Evolutionary conservation across 1,139 yeast genomes (phyloP).

Genomic region (Pichiaceae sp.): DNA sequence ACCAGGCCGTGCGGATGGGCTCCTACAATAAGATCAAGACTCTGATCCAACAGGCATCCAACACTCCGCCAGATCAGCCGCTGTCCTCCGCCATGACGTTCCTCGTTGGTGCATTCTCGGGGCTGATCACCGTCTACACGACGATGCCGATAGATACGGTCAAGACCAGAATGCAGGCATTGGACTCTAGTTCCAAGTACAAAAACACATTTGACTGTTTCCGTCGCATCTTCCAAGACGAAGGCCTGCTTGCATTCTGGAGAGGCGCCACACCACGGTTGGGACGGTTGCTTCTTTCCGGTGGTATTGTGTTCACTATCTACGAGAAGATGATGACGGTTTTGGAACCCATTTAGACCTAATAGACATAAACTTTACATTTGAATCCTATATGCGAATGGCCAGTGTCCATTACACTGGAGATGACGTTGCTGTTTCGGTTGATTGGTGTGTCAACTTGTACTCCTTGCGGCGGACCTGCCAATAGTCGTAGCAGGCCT

Average conservation of each 20-base stretch:
- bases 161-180: constrained; percentile 94
- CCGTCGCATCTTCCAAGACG: constrained; percentile 68
- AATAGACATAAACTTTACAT: neutral
- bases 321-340: constrained; percentile 79
- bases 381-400: too few relatives aligned
- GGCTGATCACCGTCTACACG: constrained; percentile 85
- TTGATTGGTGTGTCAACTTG: neutral
- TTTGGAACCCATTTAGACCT: constrained; percentile 20
- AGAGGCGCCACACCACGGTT: constrained; percentile 96
- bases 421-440: constrained; percentile 1
- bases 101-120: constrained; percentile 87
- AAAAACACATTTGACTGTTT: constrained; percentile 77
- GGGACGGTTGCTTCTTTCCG: constrained; percentile 85
- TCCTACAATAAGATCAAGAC: constrained; percentile 86
- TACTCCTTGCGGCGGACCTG: constrained; percentile 72
- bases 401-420: neutral
- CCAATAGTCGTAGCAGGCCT: constrained; percentile 63
- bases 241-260: constrained; percentile 93
- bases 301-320: constrained; percentile 92
- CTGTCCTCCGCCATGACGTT: constrained; percentile 75
- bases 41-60: constrained; percentile 63
- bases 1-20: constrained; percentile 90
- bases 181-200: constrained; percentile 69
- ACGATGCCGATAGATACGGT: constrained; percentile 99
- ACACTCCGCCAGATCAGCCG: constrained; percentile 62